phyloP scores from a whole-genome alignment of 2,329 filamentous ascomycete species.

The Xylaria sp. region DNA sequence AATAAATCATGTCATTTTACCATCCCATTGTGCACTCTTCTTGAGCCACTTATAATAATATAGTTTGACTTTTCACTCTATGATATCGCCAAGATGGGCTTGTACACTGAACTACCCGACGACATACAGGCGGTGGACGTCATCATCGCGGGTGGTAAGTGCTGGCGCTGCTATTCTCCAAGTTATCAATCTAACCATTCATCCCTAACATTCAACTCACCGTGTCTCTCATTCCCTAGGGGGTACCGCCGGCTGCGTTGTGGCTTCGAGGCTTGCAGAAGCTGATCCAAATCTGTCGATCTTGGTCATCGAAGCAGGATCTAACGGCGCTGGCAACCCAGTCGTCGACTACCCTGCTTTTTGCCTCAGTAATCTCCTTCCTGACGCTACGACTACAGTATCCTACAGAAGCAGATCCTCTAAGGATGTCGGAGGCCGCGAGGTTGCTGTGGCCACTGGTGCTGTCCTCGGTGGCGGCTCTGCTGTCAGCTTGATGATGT shows the following conservation, averaged over 20 bases:
- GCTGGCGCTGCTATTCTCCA: neutral
- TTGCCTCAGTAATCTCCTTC: constrained; percentile 60
- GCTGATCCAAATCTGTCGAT: constrained; percentile 35
- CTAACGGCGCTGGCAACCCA: constrained; percentile 19
- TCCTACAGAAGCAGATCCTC: constrained; percentile 55
- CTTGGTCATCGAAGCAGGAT: constrained; percentile 38
- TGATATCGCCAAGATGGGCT: constrained; percentile 33
- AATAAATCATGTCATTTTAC: too few relatives aligned
- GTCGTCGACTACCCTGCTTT: constrained; percentile 58
- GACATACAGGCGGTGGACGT: constrained; percentile 43
- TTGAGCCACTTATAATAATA: too few relatives aligned
- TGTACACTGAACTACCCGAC: constrained; percentile 36
- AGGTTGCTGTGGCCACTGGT: constrained; percentile 53
- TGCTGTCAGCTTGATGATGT: constrained; percentile 61
- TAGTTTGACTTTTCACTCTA: too few relatives aligned
- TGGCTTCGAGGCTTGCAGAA: constrained; percentile 36
- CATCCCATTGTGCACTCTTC: too few relatives aligned
- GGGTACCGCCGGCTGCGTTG: constrained; percentile 37
- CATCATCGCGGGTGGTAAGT: constrained; percentile 45
- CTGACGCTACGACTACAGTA: constrained; percentile 54
- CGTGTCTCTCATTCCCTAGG: constrained; percentile 21
- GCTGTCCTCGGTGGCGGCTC: constrained; percentile 66
- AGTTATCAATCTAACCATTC: too few relatives aligned
- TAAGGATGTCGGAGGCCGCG: constrained; percentile 55
- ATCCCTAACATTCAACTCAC: neutral